phyloP scores from a whole-genome alignment of 352 stramenopile genomes.

The Phytophthora sp. region DNA sequence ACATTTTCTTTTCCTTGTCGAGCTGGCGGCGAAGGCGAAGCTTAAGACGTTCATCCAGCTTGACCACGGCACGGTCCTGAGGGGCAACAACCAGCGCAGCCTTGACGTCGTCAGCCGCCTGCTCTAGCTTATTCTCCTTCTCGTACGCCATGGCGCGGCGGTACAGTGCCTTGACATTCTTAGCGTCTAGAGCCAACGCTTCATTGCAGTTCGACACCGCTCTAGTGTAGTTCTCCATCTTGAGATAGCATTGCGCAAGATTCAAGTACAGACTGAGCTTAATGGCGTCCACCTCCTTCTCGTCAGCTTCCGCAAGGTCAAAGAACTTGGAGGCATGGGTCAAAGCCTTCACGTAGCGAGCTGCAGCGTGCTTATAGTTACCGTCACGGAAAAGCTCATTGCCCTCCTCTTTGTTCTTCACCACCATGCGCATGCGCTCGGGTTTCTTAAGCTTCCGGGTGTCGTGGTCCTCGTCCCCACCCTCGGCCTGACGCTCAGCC shows the following conservation, averaged over 20 bases:
- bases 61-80: constrained; percentile 80
- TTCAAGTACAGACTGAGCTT: constrained; percentile 94
- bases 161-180: constrained; percentile 89
- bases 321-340: constrained; percentile 94
- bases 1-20: constrained; percentile 93
- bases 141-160: constrained; percentile 86
- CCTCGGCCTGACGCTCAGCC: constrained; percentile 70
- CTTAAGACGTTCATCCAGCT: constrained; percentile 79
- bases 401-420: constrained; percentile 96
- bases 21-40: constrained; percentile 72
- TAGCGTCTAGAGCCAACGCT: constrained; percentile 72
- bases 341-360: constrained; percentile 92
- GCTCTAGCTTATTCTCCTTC: constrained; percentile 87
- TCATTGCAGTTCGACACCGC: constrained; percentile 88
- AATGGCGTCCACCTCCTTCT: constrained; percentile 87
- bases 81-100: constrained; percentile 56
- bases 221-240: constrained; percentile 91
- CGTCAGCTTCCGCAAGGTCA: constrained; percentile 82
- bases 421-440: constrained; percentile 93
- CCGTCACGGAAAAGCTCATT: constrained; percentile 94
- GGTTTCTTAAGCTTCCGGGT: constrained; percentile 93
- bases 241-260: constrained; percentile 93
- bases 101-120: constrained; percentile 68
- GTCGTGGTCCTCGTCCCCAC: constrained; percentile 91
- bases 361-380: constrained; percentile 88